Percentiles rank a stretch among this genome's conserved stretches.
phyloP scores from a whole-genome alignment of 2,329 filamentous ascomycete genomes.

The Hypoxylon sp. region DNA sequence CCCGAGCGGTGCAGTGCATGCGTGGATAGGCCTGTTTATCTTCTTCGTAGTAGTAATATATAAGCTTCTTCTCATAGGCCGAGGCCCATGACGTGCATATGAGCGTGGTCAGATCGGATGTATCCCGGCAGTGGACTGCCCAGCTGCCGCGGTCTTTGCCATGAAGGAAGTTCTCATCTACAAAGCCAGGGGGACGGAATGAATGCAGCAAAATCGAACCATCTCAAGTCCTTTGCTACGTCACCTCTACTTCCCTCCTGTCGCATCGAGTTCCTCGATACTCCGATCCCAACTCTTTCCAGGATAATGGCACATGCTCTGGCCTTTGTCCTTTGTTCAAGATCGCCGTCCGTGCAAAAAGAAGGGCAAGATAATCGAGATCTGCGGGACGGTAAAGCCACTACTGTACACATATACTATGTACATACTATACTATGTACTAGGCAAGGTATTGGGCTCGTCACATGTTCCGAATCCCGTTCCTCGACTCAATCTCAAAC shows the following conservation, averaged over 20 bases:
- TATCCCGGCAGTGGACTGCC: constrained; percentile 32
- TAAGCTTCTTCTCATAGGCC: constrained; percentile 21
- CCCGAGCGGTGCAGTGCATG: constrained; percentile 23
- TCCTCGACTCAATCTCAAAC: neutral
- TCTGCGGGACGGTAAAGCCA: constrained; percentile 25
- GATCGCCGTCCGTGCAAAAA: constrained; percentile 20
- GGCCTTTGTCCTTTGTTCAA: constrained; percentile 17
- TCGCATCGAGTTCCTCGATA: constrained; percentile 28
- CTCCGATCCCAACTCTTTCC: constrained; percentile 16
- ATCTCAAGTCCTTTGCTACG: constrained; percentile 25
- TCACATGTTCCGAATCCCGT: constrained; percentile 2
- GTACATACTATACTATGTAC: no score
- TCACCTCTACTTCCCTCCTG: constrained; percentile 15
- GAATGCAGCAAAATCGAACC: constrained; percentile 33
- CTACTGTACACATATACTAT: constrained; percentile 11
- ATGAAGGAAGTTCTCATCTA: constrained; percentile 20
- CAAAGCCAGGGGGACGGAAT: constrained; percentile 3
- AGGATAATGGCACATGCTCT: constrained; percentile 13
- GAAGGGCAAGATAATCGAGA: constrained; percentile 4
- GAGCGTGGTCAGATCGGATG: constrained; percentile 31
- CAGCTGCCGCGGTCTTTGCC: constrained; percentile 22
- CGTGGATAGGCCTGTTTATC: constrained; percentile 10
- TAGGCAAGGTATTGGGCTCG: no score
- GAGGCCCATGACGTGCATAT: constrained; percentile 33
- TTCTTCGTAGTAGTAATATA: constrained; percentile 32